Evolutionary conservation across 129 eudicot genomes (phyloP).

Genomic region (Artemisia tridentata): DNA sequence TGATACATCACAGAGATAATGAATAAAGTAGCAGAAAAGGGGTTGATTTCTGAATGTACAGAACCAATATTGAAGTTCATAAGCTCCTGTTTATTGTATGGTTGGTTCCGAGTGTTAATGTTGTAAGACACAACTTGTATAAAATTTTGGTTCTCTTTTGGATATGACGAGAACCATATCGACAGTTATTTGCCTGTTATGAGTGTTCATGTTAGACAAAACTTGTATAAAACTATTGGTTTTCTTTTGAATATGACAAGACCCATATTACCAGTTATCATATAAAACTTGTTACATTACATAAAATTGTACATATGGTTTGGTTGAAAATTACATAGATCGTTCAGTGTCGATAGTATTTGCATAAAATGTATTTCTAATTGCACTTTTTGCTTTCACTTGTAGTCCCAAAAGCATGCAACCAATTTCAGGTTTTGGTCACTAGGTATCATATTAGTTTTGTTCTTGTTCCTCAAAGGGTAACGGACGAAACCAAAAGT

Average conservation of each 20-base stretch:
- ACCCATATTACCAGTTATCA: not conserved
- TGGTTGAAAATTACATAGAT: no score
- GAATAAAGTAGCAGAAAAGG: conserved; percentile 13
- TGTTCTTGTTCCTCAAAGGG: no score
- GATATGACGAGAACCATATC: not conserved
- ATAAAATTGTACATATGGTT: no score
- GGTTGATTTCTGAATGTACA: conserved; percentile 32
- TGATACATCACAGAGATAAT: conserved; percentile 30
- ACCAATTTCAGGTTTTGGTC: no score
- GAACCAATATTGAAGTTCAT: conserved; percentile 28
- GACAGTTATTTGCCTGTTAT: not conserved
- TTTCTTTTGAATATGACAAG: not conserved
- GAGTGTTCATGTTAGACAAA: conserved; percentile 34
- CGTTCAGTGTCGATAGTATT: no score
- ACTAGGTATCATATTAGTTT: no score
- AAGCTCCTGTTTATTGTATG: conserved; percentile 7
- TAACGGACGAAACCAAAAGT: no score
- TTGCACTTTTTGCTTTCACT: no score
- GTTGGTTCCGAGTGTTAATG: conserved; percentile 28
- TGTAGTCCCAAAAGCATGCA: no score
- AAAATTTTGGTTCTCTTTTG: conserved; percentile 5
- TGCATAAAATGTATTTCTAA: no score
- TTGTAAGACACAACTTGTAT: conserved; percentile 32
- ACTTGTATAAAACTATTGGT: conserved; percentile 7
- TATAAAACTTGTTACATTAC: no score